Evolutionary conservation across 495 filamentous ascomycete genomes (phyloP), one percentile per base, ranked within the genome.

Genomic region (Penicillium cinerascens): DNA sequence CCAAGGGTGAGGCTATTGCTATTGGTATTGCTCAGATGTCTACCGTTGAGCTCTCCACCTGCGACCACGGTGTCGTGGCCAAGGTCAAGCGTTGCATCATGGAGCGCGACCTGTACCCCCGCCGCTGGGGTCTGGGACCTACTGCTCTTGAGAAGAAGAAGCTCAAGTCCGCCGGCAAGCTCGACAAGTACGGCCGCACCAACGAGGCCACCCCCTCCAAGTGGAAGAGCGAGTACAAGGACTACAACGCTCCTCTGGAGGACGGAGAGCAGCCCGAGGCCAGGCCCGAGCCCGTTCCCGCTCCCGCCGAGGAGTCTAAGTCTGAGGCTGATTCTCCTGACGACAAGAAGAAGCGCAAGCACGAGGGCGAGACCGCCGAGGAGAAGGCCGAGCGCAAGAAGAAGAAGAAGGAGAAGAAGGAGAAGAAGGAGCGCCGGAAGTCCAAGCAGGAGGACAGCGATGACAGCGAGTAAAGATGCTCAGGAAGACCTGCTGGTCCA

Each of bases 31-130:
- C 93, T 16, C 88, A 92, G 72, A 97, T 97, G 92, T 92, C 88
- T 13, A 91, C 91, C 2, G 88, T 92, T 48, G 89, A 95, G 70
- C 84, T 98, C 64, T 83, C 87, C 9, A 88, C 87, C 41, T 96
- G 91, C 70, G 89, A 95, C 66, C 95, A 98, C 70, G 95, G 95
- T 58, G 88, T 95, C 27, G 92, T 97, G 41, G 93, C 95, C 45
- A 96, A 95, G 78, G 86, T 97, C 66, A 97, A 97, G 84, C 84
- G 93, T 49, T 91, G 89, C 70, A 98, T 98, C 72, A 97, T 98
- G 93, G 95, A 98, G 76, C 88, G 93, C 55, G 92, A 97, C 66
- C 78, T 95, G 11, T 98, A 98, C 78, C 92, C 92, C 50, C 81
- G 88, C 66, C 76, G 91, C 77, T 98, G 93, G 93, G 95, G 95